Base-by-base conservation (phyloP, 2,329 filamentous ascomycete genomes). In the Colletotrichum lupini region DNA sequence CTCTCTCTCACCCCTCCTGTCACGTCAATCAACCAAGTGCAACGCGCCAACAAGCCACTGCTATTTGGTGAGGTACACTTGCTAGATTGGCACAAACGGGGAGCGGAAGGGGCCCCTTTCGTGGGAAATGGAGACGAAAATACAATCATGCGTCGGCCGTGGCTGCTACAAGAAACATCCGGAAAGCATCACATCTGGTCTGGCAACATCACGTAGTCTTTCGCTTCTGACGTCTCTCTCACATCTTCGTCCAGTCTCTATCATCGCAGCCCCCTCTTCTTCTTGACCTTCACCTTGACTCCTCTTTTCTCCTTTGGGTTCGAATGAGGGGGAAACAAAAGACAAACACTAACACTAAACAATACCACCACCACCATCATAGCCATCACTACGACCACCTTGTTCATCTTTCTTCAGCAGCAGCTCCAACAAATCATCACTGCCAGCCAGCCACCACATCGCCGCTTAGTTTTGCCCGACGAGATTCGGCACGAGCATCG, bases 401-500 rank as follows among this genome's bases (percentile, higher is more conserved):
- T 42, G 9, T 30, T 52, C 28, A 42, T 42, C 22, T 56, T 28
- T 53, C 60, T 46, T 30, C 67, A 65, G 52, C 35, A n/a, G 35
- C 65, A 67, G 22, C 30, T 19, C 60, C 58, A 35, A 35, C 30
- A 59, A 57, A 68, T 52, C 68, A 66, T 46, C 24, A 63, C n/a
- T 63, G 52, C 59, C 69, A 63, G 19, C 42, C 42, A 49, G 8
- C 68, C 68, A 72, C 52, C 37, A 46, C 63, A 22, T 46, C 35
- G 37, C 59, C 37, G 30, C 11, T 5, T 35, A 24, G 42, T 8
- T 32, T 32, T 62, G 53, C 69, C 53, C 30, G 66, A 63, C 60
- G 14, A 73, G 70, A 73, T 73, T 65, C 66, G 26, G 70, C 67
- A 70, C 49, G 30, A 49, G 19, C 70, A 73, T 73, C 70, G 70